These are phyloP conservation scores for Verticillium klebahnii DNA, from an alignment of 2,329 filamentous ascomycete species.

Conservation along the genomic window DNA sequence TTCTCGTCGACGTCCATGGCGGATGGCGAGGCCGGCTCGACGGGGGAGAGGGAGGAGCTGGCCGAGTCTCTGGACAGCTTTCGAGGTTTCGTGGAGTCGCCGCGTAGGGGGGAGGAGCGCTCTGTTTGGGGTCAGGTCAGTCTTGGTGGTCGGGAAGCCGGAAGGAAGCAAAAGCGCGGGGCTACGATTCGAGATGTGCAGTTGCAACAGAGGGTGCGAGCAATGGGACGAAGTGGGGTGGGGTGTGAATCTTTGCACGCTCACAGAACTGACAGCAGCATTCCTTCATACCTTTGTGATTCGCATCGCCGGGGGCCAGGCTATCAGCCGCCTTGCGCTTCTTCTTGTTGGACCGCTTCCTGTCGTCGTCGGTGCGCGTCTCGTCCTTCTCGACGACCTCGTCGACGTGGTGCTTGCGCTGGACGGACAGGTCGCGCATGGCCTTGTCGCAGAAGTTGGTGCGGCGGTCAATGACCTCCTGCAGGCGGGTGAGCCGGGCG, in stretches of 20 bases:
- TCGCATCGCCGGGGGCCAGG: constrained; percentile 49
- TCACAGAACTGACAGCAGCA: too few species aligned
- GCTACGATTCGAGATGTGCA: too few species aligned
- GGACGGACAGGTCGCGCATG: constrained; percentile 65
- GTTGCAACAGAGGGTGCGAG: too few species aligned
- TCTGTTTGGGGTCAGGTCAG: constrained; percentile 27
- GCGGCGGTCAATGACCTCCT: constrained; percentile 63
- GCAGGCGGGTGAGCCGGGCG: constrained; percentile 57
- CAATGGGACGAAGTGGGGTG: too few species aligned
- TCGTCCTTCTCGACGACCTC: constrained; percentile 43
- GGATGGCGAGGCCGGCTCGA: constrained; percentile 43
- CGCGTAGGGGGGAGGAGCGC: constrained; percentile 49
- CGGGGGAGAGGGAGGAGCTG: constrained; percentile 57
- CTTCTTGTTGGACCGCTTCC: constrained; percentile 63
- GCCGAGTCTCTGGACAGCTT: constrained; percentile 51
- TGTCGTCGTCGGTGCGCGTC: constrained; percentile 42
- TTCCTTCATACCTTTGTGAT: constrained; percentile 22
- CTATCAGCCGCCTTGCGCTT: constrained; percentile 70
- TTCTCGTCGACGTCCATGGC: constrained; percentile 41
- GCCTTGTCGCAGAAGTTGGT: constrained; percentile 66
- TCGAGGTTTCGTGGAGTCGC: constrained; percentile 39
- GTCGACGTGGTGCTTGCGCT: constrained; percentile 58
- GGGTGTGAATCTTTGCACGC: not conserved
- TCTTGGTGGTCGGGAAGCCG: too few species aligned
- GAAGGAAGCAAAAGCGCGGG: not conserved